These are phyloP conservation scores for Schizosaccharomyces versatilis DNA, from an alignment of 1,139 yeast species.

Conservation along the genomic window DNA sequence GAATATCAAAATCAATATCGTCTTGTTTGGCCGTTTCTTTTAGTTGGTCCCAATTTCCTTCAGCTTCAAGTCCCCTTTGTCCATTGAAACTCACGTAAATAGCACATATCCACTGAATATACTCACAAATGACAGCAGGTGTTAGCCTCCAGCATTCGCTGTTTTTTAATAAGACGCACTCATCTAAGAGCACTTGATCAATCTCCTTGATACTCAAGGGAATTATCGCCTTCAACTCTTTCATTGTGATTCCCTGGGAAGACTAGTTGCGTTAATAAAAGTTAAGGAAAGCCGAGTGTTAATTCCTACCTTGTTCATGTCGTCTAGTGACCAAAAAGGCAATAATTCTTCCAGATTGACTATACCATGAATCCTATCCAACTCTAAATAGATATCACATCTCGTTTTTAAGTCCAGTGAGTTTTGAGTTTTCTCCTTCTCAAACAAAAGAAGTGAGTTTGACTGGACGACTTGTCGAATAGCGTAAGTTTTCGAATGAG, in stretches of 20 bases:
- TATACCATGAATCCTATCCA: background rate
- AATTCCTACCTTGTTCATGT: background rate
- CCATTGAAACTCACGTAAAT: no score
- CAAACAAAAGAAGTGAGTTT: background rate
- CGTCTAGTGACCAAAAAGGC: background rate
- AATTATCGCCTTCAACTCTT: no score
- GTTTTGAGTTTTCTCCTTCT: background rate
- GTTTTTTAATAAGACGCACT: no score
- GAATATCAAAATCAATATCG: background rate
- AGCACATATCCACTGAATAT: no score
- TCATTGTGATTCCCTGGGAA: no score
- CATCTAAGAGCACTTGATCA: no score
- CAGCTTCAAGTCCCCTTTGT: no score
- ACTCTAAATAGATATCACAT: background rate
- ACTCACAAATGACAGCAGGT: no score
- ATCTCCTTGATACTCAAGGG: no score
- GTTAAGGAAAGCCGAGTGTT: background rate
- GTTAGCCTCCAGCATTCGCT: no score
- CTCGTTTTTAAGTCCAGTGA: background rate
- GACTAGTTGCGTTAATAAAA: background rate
- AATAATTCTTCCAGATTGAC: background rate
- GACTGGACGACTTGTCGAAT: conserved; percentile 1
- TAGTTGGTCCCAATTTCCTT: no score
- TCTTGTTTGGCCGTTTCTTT: background rate
- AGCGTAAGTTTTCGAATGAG: background rate